These are phyloP conservation scores for Aphelidium insulamus DNA, from an alignment of 371 early-diverging fungal genomes.

Conservation along the genomic window DNA sequence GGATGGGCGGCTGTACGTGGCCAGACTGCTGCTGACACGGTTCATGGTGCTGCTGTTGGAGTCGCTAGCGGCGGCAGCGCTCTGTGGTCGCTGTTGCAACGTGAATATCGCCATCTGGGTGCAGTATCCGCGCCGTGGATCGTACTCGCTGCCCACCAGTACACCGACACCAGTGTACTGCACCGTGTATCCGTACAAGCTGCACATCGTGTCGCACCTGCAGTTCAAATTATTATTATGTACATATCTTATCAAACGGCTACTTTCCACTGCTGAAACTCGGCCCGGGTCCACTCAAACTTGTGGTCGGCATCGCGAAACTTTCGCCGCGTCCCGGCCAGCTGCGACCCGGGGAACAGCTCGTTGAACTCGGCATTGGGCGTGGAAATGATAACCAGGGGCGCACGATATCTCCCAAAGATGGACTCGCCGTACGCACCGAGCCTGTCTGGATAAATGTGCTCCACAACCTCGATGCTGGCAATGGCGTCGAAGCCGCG, in stretches of 20 bases:
- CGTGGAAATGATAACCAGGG: constrained; percentile 37
- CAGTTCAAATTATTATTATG: background rate
- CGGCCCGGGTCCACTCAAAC: constrained; percentile 74
- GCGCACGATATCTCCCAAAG: constrained; percentile 39
- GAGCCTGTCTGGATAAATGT: constrained; percentile 30
- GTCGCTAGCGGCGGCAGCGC: no score
- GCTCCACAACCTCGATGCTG: constrained; percentile 56
- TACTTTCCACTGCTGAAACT: constrained; percentile 52
- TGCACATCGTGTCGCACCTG: constrained; percentile 25
- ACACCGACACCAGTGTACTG: constrained; percentile 46
- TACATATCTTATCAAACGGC: background rate
- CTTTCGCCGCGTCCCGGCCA: no score
- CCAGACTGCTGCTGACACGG: no score
- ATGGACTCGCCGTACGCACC: constrained; percentile 25
- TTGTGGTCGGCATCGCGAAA: constrained; percentile 70
- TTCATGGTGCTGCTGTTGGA: no score
- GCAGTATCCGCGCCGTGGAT: constrained; percentile 31
- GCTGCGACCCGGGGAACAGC: constrained; percentile 48
- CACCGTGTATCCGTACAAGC: constrained; percentile 32
- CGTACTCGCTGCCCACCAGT: constrained; percentile 10
- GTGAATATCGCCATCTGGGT: constrained; percentile 57
- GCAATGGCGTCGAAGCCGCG: constrained; percentile 28
- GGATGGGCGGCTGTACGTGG: no score
- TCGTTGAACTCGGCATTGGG: constrained; percentile 79
- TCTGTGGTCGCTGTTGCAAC: no score